Conservation (phyloP, 495 filamentous ascomycete species). For the Podospora appendiculata region DNA sequence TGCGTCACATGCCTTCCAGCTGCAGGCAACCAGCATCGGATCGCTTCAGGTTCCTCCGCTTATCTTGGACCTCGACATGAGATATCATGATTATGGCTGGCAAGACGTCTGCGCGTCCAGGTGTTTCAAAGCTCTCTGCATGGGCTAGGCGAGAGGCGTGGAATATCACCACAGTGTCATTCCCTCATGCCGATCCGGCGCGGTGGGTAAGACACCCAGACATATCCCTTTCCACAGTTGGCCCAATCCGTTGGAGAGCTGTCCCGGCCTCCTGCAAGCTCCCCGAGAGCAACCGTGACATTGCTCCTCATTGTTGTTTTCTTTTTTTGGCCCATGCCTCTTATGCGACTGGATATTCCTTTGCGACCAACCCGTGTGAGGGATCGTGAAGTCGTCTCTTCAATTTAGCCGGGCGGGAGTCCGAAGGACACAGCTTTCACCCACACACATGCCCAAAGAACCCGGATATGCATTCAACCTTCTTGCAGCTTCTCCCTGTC, state of each 20-base stretch:
- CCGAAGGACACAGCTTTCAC: conserved; percentile 1
- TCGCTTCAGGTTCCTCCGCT: conserved; percentile 4
- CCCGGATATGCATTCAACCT: conserved; percentile 6
- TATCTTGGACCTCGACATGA: conserved; percentile 2
- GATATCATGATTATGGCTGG: too few species aligned
- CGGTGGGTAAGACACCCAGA: neutral
- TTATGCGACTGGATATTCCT: neutral
- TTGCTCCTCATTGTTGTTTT: neutral
- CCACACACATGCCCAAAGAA: neutral
- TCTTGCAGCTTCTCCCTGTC: conserved; percentile 3
- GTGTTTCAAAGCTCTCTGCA: neutral
- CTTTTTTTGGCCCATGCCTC: neutral
- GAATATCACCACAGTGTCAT: too few species aligned
- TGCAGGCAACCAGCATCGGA: neutral
- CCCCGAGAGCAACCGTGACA: neutral
- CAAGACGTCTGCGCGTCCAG: neutral
- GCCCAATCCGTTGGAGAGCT: neutral
- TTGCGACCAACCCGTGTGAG: neutral
- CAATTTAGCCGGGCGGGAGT: conserved; percentile 14
- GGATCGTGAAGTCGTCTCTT: neutral
- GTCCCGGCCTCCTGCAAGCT: neutral
- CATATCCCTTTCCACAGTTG: neutral
- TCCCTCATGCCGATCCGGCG: neutral
- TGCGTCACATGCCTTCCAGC: neutral
- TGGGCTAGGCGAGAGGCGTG: neutral